These are phyloP conservation scores for Candida xiaguanensis DNA, from an alignment of 805 yeast genomes.

Conservation along the genomic window DNA sequence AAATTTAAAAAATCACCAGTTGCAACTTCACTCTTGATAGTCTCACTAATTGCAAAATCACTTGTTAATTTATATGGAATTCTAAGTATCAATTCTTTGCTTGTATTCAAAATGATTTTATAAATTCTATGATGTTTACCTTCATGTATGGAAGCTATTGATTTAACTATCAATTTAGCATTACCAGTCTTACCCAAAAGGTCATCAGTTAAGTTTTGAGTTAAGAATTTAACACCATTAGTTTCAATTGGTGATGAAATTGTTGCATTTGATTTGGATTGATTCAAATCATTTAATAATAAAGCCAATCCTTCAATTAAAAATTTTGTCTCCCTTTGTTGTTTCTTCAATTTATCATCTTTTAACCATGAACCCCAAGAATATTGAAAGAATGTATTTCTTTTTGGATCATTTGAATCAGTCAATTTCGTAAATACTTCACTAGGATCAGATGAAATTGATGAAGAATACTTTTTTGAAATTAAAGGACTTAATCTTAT, in stretches of 20 bases:
- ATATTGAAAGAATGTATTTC: constrained; percentile 76
- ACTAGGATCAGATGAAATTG: constrained; percentile 19
- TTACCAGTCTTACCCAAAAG: constrained; percentile 46
- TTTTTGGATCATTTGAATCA: constrained; percentile 62
- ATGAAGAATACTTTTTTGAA: neutral
- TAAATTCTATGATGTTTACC: constrained; percentile 93
- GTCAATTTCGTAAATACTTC: constrained; percentile 52
- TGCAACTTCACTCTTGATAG: constrained; percentile 87
- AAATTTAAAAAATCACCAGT: constrained; percentile 76
- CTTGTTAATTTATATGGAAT: constrained; percentile 80
- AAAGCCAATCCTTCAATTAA: constrained; percentile 72
- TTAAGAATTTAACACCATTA: constrained; percentile 40
- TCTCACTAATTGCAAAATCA: constrained; percentile 58
- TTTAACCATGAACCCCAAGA: constrained; percentile 95
- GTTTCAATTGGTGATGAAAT: neutral
- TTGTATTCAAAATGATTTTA: constrained; percentile 61
- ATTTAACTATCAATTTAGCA: constrained; percentile 49
- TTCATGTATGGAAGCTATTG: constrained; percentile 83
- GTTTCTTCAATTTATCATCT: constrained; percentile 72
- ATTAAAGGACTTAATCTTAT: neutral
- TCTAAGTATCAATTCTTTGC: constrained; percentile 66
- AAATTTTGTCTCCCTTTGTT: constrained; percentile 73
- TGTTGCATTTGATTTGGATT: neutral
- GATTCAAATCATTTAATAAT: constrained; percentile 35
- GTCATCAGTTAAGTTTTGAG: constrained; percentile 44